A percentile compares a stretch with the other conserved stretches of the same genome.
These are phyloP conservation scores for Galerina sulciceps DNA, from an alignment of 768 basidiomycete genomes.

Conservation along the genomic window DNA sequence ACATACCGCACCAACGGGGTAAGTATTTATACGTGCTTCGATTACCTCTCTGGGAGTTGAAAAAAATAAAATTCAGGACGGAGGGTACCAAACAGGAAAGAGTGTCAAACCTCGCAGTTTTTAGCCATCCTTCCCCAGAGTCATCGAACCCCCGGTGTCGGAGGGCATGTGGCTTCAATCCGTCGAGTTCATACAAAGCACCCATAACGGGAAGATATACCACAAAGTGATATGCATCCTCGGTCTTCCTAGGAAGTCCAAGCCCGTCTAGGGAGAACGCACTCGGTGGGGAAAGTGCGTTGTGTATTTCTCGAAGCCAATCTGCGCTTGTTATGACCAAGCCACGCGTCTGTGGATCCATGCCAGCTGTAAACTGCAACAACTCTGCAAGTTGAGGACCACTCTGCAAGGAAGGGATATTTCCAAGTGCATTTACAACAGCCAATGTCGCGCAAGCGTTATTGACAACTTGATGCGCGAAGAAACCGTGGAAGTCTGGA, in stretches of 20 bases:
- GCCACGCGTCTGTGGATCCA: slow-evolving; percentile 88
- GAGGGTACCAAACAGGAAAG: neutral
- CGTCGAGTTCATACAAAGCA: slow-evolving; percentile 91
- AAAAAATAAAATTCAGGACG: slow-evolving; percentile 2
- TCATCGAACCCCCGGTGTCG: slow-evolving; percentile 78
- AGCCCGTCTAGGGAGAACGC: slow-evolving; percentile 88
- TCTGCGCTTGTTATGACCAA: slow-evolving; percentile 81
- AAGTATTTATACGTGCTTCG: slow-evolving; percentile 86
- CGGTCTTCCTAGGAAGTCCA: slow-evolving; percentile 62
- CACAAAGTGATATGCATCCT: slow-evolving; percentile 97
- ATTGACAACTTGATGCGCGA: slow-evolving; percentile 93
- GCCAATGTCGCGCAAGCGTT: slow-evolving; percentile 98
- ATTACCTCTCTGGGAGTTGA: slow-evolving; percentile 69
- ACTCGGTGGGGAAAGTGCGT: slow-evolving; percentile 89
- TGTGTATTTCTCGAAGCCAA: slow-evolving; percentile 86
- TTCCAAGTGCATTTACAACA: slow-evolving; percentile 88
- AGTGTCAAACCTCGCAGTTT: slow-evolving; percentile 67
- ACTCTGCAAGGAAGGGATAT: slow-evolving; percentile 66
- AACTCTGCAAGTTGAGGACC: slow-evolving; percentile 76
- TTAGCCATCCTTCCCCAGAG: slow-evolving; percentile 81
- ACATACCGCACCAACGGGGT: slow-evolving; percentile 86
- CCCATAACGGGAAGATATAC: slow-evolving; percentile 89
- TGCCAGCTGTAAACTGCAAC: slow-evolving; percentile 75
- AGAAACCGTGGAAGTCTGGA: slow-evolving; percentile 81
- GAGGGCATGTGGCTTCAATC: slow-evolving; percentile 79